Conservation (phyloP, 768 basidiomycete genomes). For the Grammothele lineata region DNA sequence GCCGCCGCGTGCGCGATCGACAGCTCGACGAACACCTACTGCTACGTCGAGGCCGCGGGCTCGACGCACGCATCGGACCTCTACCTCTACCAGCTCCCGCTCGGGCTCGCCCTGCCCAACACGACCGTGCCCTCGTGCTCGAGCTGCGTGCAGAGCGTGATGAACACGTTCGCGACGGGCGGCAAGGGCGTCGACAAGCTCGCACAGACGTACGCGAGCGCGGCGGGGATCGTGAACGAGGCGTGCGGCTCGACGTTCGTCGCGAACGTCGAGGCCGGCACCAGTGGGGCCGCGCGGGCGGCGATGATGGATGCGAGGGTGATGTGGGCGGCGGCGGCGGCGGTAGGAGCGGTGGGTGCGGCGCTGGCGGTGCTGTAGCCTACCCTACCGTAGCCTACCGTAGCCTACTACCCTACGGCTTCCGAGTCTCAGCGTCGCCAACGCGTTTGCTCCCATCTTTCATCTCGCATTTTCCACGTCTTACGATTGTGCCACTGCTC, state of each 20-base stretch:
- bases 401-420: too few species aligned
- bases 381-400: too few species aligned
- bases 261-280: too few species aligned
- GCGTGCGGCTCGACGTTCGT: slow-evolving; percentile 40
- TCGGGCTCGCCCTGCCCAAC: slow-evolving; percentile 51
- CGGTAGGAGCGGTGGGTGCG: too few species aligned
- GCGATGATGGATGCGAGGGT: too few species aligned
- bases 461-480: too few species aligned
- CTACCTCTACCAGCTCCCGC: slow-evolving; percentile 69
- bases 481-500: too few species aligned
- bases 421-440: too few species aligned
- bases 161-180: slow-evolving; percentile 49
- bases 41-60: slow-evolving; percentile 63
- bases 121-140: slow-evolving; percentile 54
- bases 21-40: slow-evolving; percentile 59
- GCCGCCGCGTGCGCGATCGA: slow-evolving; percentile 56
- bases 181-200: slow-evolving; percentile 34
- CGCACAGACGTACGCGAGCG: slow-evolving; percentile 43
- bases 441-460: too few species aligned
- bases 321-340: too few species aligned
- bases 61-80: slow-evolving; percentile 57
- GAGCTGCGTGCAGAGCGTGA: slow-evolving; percentile 54
- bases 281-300: too few species aligned
- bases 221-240: slow-evolving; percentile 40
- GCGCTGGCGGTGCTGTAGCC: too few species aligned